Base-by-base conservation (phyloP, 345 rosid genomes). In the Isatis tinctoria region DNA sequence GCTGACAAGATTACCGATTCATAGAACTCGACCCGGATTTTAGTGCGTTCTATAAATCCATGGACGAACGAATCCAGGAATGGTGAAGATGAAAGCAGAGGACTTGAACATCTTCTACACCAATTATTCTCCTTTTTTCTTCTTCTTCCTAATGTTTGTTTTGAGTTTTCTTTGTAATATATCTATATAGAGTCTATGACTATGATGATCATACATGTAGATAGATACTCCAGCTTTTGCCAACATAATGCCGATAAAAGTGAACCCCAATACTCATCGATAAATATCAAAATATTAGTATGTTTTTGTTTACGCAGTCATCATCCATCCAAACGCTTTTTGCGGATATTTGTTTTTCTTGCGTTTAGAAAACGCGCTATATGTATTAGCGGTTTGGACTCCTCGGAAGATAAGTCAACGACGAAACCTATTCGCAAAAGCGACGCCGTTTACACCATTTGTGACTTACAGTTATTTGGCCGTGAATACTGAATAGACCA, bases 361-460 rank as follows among this genome's bases (percentile, higher is more conserved):
- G 65, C 69, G 57, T 24, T 65, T 43, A 49, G 37, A 60, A 67
- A 74, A 58, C 78, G 60, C 73, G 27, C 26, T 24, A 3, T 74
- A 17, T 45, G 24, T 10, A 2, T n/a, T 39, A 14, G 47, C 17
- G n/a, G 35, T 52, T 54, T 24, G 65, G 59, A 26, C 49, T 39
- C 37, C 24, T 35, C 24, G 3, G 24, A 17, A 63, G 16, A 32
- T 28, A 75, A 62, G 69, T 67, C 66, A 62, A 69, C 60, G 17
- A 54, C 48, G 66, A 47, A 74, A 66, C 33, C 37, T 57, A 26
- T 5, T 32, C 2, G 6, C 45, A 63, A 63, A 63, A 41, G 9
- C 59, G 67, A 60, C 60, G 30, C 47, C 27, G 59, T 56, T 70
- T 58, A 9, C 4, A 11, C 13, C 30, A 14, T 11, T 11, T 26